These are phyloP conservation scores for Crithidia acanthocephali DNA, from an alignment of 208 protist species.

Conservation along the genomic window DNA sequence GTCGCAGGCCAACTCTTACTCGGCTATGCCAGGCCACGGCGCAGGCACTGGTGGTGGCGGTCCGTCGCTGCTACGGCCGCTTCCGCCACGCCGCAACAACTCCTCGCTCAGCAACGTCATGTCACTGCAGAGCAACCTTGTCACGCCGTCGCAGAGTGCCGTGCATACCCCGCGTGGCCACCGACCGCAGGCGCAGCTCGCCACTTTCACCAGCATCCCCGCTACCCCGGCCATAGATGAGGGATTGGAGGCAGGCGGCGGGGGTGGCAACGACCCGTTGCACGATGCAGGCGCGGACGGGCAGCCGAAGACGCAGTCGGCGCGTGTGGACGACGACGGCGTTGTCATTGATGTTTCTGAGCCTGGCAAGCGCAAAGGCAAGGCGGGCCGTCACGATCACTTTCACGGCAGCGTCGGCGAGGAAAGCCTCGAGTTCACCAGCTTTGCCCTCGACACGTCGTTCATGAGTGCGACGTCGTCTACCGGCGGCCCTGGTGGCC, in stretches of 20 bases:
- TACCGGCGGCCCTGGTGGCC: constrained; percentile 8
- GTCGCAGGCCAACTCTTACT: constrained; percentile 5
- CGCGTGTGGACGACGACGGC: constrained; percentile 8
- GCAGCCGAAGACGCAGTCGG: not conserved
- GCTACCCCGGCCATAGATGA: constrained; percentile 9
- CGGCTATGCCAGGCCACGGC: not conserved
- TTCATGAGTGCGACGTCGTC: constrained; percentile 35
- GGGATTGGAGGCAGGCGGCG: not conserved
- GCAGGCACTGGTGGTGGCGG: not conserved
- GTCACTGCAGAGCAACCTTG: constrained; percentile 21
- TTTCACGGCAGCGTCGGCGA: constrained; percentile 25
- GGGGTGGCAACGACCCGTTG: not conserved
- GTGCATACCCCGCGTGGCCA: constrained; percentile 18
- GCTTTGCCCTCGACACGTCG: constrained; percentile 53
- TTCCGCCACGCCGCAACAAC: constrained; percentile 12
- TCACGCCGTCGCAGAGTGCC: constrained; percentile 9
- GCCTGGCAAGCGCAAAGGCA: constrained; percentile 3
- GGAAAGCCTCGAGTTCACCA: constrained; percentile 40
- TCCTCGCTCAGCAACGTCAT: constrained; percentile 16
- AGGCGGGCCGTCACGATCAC: constrained; percentile 4
- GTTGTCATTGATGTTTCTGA: constrained; percentile 17
- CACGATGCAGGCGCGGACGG: not conserved
- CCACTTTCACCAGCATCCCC: constrained; percentile 14
- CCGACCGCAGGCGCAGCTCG: not conserved
- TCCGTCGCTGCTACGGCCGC: not conserved